A percentile compares a stretch with the other conserved stretches of the same genome.
phyloP scores from a whole-genome alignment of 352 stramenopile species.

The Saprolegnia diclina region DNA sequence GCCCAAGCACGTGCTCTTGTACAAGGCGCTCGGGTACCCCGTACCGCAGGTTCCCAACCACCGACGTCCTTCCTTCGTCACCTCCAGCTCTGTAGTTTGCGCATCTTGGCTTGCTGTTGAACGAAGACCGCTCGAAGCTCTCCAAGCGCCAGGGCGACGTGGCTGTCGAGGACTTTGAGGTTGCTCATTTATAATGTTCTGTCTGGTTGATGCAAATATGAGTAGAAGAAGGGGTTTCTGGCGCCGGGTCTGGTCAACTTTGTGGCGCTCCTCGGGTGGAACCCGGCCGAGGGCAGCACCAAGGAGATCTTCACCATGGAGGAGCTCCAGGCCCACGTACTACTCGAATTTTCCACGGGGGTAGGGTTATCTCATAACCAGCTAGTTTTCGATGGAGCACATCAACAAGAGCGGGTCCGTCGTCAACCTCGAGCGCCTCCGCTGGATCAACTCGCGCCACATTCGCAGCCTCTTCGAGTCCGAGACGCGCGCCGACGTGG shows the following conservation, averaged over 20 bases:
- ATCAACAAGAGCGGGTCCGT: constrained; percentile 86
- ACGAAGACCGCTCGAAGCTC: constrained; percentile 97
- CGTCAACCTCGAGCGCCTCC: constrained; percentile 78
- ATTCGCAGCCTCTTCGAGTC: constrained; percentile 68
- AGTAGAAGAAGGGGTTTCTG: constrained; percentile 91
- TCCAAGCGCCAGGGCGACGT: constrained; percentile 97
- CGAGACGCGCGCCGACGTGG: constrained; percentile 40
- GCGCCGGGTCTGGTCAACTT: constrained; percentile 97
- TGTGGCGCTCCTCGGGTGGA: constrained; percentile 96
- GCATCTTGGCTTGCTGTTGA: constrained; percentile 92
- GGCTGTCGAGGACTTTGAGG: constrained; percentile 95
- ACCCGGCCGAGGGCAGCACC: constrained; percentile 90
- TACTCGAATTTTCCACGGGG: neutral
- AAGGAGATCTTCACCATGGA: constrained; percentile 95
- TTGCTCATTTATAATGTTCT: constrained; percentile 21
- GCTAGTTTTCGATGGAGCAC: constrained; percentile 76
- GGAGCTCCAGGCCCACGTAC: constrained; percentile 77
- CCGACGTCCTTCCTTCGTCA: no score
- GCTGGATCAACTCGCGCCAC: constrained; percentile 87
- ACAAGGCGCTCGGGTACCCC: constrained; percentile 81
- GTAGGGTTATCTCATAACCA: neutral
- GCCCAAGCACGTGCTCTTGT: constrained; percentile 88
- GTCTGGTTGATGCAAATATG: neutral
- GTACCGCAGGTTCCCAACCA: constrained; percentile 53
- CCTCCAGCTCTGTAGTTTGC: constrained; percentile 47